Percentiles rank a stretch among this genome's conserved stretches.
These are phyloP conservation scores for Aspergillus luchuensis DNA, from an alignment of 2,329 filamentous ascomycete species.

Conservation along the genomic window DNA sequence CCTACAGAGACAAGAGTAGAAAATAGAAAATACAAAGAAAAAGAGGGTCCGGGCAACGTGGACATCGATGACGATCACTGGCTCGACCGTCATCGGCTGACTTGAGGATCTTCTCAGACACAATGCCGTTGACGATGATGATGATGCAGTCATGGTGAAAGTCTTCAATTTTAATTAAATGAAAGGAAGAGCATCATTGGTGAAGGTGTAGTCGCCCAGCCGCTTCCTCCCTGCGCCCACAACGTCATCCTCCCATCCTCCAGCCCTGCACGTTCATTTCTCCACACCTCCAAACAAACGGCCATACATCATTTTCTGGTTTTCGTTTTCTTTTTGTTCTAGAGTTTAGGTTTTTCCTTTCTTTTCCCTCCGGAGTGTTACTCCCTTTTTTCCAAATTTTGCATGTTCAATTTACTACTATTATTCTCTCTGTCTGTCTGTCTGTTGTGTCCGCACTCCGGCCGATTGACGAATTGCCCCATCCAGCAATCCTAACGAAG, in stretches of 20 bases:
- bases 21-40: background rate
- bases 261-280: too few species aligned
- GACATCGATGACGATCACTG: slow-evolving; percentile 1
- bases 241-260: background rate
- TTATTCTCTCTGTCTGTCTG: too few species aligned
- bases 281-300: too few species aligned
- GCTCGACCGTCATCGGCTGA: background rate
- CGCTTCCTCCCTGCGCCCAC: background rate
- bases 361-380: too few species aligned
- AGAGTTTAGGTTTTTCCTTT: background rate
- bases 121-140: background rate
- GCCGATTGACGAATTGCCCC: background rate
- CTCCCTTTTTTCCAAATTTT: too few species aligned
- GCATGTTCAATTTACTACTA: too few species aligned
- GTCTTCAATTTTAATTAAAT: background rate
- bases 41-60: background rate
- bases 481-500: background rate
- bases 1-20: too few species aligned
- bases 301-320: background rate
- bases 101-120: background rate
- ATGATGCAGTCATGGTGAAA: background rate
- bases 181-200: too few species aligned
- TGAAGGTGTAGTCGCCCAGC: too few species aligned
- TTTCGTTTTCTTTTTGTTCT: background rate
- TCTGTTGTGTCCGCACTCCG: background rate